A percentile compares a stretch with the other conserved stretches of the same genome.
These are phyloP conservation scores for Lanmaoa pseudosensibilis DNA, from an alignment of 768 basidiomycete species.

Conservation along the genomic window DNA sequence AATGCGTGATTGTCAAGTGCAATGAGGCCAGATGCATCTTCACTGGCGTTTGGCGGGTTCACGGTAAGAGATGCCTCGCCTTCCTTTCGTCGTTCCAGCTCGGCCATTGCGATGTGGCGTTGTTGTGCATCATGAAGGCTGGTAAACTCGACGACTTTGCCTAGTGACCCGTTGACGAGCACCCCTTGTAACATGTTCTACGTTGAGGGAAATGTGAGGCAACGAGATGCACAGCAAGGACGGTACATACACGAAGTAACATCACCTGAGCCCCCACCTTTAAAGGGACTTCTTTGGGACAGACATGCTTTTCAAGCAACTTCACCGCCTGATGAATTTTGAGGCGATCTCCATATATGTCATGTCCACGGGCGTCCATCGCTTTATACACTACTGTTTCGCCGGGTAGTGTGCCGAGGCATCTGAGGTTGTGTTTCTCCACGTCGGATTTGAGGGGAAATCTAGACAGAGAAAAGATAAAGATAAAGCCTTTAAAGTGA, in stretches of 20 bases:
- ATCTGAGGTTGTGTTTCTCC: slow-evolving; percentile 23
- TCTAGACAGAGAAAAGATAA: slow-evolving; percentile 11
- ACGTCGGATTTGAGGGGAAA: slow-evolving; percentile 31
- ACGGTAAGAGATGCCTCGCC: background rate
- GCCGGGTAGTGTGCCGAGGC: slow-evolving; percentile 27
- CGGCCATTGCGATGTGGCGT: slow-evolving; percentile 29
- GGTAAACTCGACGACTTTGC: slow-evolving; percentile 54
- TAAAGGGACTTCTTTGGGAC: slow-evolving; percentile 46
- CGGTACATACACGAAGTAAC: slow-evolving; percentile 40
- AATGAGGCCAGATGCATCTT: slow-evolving; percentile 12
- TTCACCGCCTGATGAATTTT: slow-evolving; percentile 25
- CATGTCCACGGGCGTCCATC: slow-evolving; percentile 47
- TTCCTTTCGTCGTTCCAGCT: slow-evolving; percentile 24
- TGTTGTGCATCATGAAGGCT: slow-evolving; percentile 29
- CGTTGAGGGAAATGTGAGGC: background rate
- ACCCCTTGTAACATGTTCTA: slow-evolving; percentile 35
- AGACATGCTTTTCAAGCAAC: slow-evolving; percentile 50
- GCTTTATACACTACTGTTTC: slow-evolving; percentile 36
- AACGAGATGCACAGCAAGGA: background rate
- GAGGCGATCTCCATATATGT: slow-evolving; percentile 39
- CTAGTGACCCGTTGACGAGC: slow-evolving; percentile 89
- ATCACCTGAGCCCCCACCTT: slow-evolving; percentile 83
- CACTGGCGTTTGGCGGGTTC: background rate
- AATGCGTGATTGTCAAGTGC: slow-evolving; percentile 18
- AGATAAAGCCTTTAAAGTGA: background rate